These are phyloP conservation scores for Fusarium penzigii DNA, from an alignment of 2,329 filamentous ascomycete genomes.

Conservation along the genomic window DNA sequence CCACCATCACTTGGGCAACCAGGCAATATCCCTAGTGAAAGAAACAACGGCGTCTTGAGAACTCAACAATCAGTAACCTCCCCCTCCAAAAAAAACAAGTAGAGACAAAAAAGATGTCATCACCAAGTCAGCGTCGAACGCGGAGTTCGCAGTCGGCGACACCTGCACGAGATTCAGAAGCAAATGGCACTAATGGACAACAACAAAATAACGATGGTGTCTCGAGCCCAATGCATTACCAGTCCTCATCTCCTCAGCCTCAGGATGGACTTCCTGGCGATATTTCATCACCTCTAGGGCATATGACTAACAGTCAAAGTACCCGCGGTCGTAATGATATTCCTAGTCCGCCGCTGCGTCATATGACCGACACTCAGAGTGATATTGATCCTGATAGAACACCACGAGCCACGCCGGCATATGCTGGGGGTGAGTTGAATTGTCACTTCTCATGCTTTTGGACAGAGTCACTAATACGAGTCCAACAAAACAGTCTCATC, in stretches of 20 bases:
- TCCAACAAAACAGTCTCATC: conserved; percentile 71
- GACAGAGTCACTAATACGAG: conserved; percentile 7
- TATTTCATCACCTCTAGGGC: conserved; percentile 56
- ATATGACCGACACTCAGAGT: conserved; percentile 59
- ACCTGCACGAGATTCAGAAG: conserved; percentile 42
- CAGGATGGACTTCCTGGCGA: conserved; percentile 35
- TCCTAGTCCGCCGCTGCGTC: conserved; percentile 61
- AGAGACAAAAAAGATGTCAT: conserved; percentile 39
- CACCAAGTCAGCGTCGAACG: conserved; percentile 47
- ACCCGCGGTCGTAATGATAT: conserved; percentile 39
- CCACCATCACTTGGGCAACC: conserved; percentile 22
- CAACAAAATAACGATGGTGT: conserved; percentile 54
- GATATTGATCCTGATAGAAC: conserved; percentile 62
- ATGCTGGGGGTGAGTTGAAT: conserved; percentile 59
- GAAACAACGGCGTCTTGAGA: conserved; percentile 7
- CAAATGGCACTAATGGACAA: conserved; percentile 44
- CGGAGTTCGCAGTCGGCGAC: conserved; percentile 54
- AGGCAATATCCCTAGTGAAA: conserved; percentile 24
- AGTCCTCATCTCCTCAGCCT: conserved; percentile 45
- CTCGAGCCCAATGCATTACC: conserved; percentile 82
- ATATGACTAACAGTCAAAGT: conserved; percentile 59
- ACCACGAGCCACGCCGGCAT: conserved; percentile 64
- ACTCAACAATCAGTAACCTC: conserved; percentile 9
- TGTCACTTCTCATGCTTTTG: neutral
- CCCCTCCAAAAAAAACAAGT: neutral